Percentiles rank a stretch among this genome's conserved stretches.
Conservation (phyloP, 1,284 basidiomycete species). For the Puccinia novopanici region DNA sequence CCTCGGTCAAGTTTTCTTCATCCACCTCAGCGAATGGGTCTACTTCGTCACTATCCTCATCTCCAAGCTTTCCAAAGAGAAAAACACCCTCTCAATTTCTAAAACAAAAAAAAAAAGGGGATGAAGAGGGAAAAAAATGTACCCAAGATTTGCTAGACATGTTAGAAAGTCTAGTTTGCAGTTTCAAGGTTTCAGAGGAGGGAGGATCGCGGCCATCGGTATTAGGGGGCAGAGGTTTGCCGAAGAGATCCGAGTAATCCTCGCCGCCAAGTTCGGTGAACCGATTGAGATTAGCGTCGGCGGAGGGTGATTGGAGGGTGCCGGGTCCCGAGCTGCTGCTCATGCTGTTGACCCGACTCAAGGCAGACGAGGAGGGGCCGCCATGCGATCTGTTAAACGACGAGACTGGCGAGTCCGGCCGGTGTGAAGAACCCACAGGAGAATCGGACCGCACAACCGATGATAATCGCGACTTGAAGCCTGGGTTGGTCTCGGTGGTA, state of each 20-base stretch:
- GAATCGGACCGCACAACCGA: conserved; percentile 63
- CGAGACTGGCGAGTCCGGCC: conserved; percentile 68
- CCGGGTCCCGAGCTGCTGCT: not conserved
- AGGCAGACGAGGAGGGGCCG: not conserved
- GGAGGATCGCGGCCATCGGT: conserved; percentile 13
- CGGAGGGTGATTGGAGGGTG: conserved; percentile 57
- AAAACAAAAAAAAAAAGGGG: not conserved
- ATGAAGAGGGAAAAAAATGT: conserved; percentile 53
- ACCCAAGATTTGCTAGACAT: conserved; percentile 82
- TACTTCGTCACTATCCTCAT: conserved; percentile 79
- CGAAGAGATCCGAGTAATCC: conserved; percentile 56
- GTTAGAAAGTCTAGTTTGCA: conserved; percentile 70
- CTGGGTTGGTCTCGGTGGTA: not conserved
- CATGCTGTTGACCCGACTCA: not conserved
- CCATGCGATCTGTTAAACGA: conserved; percentile 55
- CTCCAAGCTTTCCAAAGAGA: conserved; percentile 66
- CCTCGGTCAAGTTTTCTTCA: conserved; percentile 51
- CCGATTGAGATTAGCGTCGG: conserved; percentile 73
- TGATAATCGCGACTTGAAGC: conserved; percentile 53
- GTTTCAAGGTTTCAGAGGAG: conserved; percentile 65
- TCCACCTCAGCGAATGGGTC: conserved; percentile 88
- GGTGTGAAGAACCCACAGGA: conserved; percentile 61
- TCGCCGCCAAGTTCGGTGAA: conserved; percentile 52
- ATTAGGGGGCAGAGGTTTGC: conserved; percentile 48
- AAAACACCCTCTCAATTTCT: not conserved